phyloP scores from a whole-genome alignment of 148 eudicot species.

The Vaccinium myrtillus region DNA sequence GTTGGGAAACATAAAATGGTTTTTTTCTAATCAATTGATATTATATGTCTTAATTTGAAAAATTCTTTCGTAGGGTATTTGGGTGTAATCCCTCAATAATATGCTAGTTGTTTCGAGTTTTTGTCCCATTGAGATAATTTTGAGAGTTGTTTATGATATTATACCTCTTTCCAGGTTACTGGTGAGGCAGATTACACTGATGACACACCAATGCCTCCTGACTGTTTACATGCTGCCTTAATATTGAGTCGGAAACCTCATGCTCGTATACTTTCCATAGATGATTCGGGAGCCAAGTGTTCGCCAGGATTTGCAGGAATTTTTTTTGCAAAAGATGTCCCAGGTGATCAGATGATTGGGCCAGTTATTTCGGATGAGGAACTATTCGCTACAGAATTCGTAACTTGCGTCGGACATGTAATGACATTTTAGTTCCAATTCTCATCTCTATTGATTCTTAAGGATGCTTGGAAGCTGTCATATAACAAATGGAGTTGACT shows the following conservation, averaged over 20 bases:
- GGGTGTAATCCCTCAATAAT: neutral
- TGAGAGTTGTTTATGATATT: neutral
- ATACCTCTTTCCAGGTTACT: slow-evolving; percentile 54
- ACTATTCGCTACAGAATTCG: slow-evolving; percentile 82
- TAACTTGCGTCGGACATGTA: slow-evolving; percentile 99
- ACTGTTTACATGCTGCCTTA: slow-evolving; percentile 80
- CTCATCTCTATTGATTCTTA: neutral
- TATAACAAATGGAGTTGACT: no score
- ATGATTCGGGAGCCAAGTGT: slow-evolving; percentile 70
- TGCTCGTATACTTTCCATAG: slow-evolving; percentile 84
- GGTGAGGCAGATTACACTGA: slow-evolving; percentile 98
- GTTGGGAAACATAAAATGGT: neutral
- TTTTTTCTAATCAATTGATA: neutral
- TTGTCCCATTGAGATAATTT: neutral
- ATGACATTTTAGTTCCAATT: neutral
- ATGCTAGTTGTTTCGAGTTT: neutral
- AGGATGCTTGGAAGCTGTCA: neutral
- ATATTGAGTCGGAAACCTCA: slow-evolving; percentile 88
- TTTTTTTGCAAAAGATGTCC: slow-evolving; percentile 78
- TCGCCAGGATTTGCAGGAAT: slow-evolving; percentile 84
- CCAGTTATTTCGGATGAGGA: slow-evolving; percentile 83
- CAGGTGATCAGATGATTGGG: slow-evolving; percentile 72
- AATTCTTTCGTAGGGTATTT: neutral
- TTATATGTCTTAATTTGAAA: neutral
- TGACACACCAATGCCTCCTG: slow-evolving; percentile 79